Evolutionary conservation across 495 filamentous ascomycete species (phyloP).

Genomic region (Bombardia bombarda): DNA sequence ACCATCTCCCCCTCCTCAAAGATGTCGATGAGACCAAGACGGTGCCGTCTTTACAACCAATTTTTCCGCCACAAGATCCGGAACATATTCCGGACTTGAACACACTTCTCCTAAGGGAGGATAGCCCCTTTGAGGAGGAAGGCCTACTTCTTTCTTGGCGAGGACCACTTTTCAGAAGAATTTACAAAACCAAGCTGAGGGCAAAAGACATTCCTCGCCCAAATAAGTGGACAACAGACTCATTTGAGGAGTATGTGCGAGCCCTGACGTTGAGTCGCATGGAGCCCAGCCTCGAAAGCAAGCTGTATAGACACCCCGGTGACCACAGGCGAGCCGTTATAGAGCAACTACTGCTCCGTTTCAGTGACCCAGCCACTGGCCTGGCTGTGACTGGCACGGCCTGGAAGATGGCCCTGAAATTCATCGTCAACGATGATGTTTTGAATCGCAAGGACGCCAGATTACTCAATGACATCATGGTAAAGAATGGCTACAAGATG

Average conservation of each 20-base stretch:
- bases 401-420: slow-evolving; percentile 31
- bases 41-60: no score
- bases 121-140: no score
- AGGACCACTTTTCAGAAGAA: no score
- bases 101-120: no score
- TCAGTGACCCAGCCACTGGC: slow-evolving; percentile 16
- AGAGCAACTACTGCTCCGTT: slow-evolving; percentile 16
- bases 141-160: no score
- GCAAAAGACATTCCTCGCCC: slow-evolving; percentile 20
- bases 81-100: no score
- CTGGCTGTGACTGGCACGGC: slow-evolving; percentile 19
- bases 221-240: slow-evolving; percentile 24
- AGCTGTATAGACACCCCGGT: slow-evolving; percentile 17
- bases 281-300: slow-evolving; percentile 9
- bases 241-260: slow-evolving; percentile 28
- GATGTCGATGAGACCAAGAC: no score
- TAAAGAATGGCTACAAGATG: slow-evolving; percentile 13
- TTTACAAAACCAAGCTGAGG: no score
- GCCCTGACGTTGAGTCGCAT: slow-evolving; percentile 21
- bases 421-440: slow-evolving; percentile 13
- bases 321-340: slow-evolving; percentile 23
- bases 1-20: no score
- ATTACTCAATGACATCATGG: slow-evolving; percentile 15
- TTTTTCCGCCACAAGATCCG: no score
- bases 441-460: slow-evolving; percentile 8